These are phyloP conservation scores for Neofusicoccum laricinum DNA, from an alignment of 2,329 filamentous ascomycete genomes.

Conservation along the genomic window DNA sequence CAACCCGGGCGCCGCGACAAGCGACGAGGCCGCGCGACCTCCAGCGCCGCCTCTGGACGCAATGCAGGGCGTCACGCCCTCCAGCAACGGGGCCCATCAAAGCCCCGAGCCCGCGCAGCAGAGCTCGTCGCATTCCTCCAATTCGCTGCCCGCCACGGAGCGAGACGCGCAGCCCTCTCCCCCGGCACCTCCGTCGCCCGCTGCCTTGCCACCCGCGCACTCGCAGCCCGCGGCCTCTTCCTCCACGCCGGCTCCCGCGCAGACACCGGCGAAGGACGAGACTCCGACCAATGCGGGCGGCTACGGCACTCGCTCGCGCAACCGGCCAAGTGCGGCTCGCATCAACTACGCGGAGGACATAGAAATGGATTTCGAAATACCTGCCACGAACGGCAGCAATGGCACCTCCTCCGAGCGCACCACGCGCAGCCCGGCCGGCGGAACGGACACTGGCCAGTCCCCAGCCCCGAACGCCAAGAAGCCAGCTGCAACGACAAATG, in stretches of 20 bases:
- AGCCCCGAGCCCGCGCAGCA: slow-evolving; percentile 21
- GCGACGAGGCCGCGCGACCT: slow-evolving; percentile 28
- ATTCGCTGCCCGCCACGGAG: slow-evolving; percentile 26
- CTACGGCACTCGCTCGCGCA: slow-evolving; percentile 93
- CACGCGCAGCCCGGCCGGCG: slow-evolving; percentile 33
- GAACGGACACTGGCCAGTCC: slow-evolving; percentile 30
- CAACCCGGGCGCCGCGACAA: slow-evolving; percentile 28
- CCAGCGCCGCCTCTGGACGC: slow-evolving; percentile 20
- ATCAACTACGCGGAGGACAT: slow-evolving; percentile 96
- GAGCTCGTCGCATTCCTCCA: slow-evolving; percentile 35
- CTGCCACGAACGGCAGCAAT: slow-evolving; percentile 59
- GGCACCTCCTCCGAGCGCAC: slow-evolving; percentile 45
- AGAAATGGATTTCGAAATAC: slow-evolving; percentile 80
- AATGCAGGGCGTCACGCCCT: slow-evolving; percentile 26
- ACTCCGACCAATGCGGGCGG: slow-evolving; percentile 50
- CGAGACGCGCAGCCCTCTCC: slow-evolving; percentile 12
- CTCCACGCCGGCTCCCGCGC: slow-evolving; percentile 27
- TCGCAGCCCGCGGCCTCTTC: slow-evolving; percentile 29
- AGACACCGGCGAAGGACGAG: slow-evolving; percentile 30
- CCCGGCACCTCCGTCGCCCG: slow-evolving; percentile 23
- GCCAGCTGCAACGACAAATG: slow-evolving; percentile 37
- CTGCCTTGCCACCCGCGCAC: slow-evolving; percentile 27
- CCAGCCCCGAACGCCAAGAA: slow-evolving; percentile 35
- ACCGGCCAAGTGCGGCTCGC: slow-evolving; percentile 74
- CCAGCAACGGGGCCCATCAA: slow-evolving; percentile 22